A percentile compares a stretch with the other conserved stretches of the same genome.
Conservation (phyloP, 1,284 basidiomycete genomes). For the Cryptococcus sp. region DNA sequence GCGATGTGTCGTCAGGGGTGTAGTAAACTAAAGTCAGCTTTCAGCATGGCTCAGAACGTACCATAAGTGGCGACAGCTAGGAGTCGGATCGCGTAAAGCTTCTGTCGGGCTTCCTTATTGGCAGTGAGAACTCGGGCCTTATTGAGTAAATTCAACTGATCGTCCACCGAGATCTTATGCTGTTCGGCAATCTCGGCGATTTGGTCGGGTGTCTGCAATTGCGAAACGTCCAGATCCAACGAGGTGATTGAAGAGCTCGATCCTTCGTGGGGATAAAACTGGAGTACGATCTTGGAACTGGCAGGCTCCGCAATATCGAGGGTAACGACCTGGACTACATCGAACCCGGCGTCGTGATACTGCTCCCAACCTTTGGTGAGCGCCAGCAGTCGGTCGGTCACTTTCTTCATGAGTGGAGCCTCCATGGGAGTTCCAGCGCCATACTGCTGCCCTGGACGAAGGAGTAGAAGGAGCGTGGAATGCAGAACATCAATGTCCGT, state of each 20-base stretch:
- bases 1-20: constrained; percentile 70
- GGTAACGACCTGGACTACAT: background rate
- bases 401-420: background rate
- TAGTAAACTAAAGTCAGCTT: constrained; percentile 56
- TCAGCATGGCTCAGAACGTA: constrained; percentile 33
- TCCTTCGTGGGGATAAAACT: constrained; percentile 11
- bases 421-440: constrained; percentile 58
- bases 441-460: constrained; percentile 93
- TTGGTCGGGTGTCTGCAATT: constrained; percentile 50
- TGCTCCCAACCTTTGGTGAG: constrained; percentile 46
- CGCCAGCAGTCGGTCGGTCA: constrained; percentile 36
- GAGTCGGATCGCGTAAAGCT: constrained; percentile 75
- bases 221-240: constrained; percentile 26
- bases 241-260: constrained; percentile 18
- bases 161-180: constrained; percentile 72
- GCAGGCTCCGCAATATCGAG: constrained; percentile 1
- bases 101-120: constrained; percentile 63
- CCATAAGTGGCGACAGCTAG: constrained; percentile 79
- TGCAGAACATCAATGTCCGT: constrained; percentile 86
- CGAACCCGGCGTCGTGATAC: constrained; percentile 24
- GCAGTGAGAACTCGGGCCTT: constrained; percentile 75
- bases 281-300: background rate
- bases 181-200: constrained; percentile 68
- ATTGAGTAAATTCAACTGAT: constrained; percentile 85
- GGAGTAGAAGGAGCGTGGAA: constrained; percentile 74